A percentile compares a stretch with the other conserved stretches of the same genome.
These are phyloP conservation scores for Solanum okadae DNA, from an alignment of 257 asterid genomes.

Conservation along the genomic window DNA sequence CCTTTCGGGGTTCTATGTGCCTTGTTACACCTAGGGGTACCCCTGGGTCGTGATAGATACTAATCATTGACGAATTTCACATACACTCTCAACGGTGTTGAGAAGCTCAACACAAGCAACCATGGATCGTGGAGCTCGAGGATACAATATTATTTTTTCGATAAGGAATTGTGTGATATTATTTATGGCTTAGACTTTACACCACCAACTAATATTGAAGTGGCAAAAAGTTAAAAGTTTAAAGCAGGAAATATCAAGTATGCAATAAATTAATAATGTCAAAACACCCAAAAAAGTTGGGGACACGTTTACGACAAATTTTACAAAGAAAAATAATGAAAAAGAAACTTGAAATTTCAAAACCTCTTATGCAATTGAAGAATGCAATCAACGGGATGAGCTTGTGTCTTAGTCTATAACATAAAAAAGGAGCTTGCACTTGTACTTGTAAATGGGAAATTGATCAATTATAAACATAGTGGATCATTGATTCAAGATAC, in stretches of 20 bases:
- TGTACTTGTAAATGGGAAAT: neutral
- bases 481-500: no score
- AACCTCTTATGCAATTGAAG: no score
- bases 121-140: neutral
- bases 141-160: neutral
- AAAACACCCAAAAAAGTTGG: no score
- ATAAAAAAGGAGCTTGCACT: neutral
- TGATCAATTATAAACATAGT: no score
- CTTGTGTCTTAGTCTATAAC: neutral
- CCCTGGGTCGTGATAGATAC: no score
- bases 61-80: no score
- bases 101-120: neutral
- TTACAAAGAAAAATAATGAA: neutral
- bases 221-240: neutral
- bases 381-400: neutral
- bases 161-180: neutral
- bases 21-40: no score
- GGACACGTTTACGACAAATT: no score
- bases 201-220: neutral
- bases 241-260: neutral
- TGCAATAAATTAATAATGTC: neutral
- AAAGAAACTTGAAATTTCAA: neutral
- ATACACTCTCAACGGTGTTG: neutral
- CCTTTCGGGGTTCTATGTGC: no score
- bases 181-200: neutral